These are phyloP conservation scores for Ceriops zippeliana DNA, from an alignment of 345 rosid genomes.

Conservation along the genomic window DNA sequence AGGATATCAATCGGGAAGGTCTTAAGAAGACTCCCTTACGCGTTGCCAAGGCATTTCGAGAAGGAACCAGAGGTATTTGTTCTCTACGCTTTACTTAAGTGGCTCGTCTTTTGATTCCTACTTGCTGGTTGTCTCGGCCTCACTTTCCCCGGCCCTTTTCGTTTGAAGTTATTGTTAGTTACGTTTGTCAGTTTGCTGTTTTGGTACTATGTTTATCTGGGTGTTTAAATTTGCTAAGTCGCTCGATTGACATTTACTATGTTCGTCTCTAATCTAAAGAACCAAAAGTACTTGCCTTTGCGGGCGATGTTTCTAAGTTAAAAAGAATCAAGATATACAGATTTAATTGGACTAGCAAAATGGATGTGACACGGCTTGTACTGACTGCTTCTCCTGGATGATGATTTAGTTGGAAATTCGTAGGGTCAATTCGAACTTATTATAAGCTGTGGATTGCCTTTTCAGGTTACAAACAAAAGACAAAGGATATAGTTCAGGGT, in stretches of 20 bases:
- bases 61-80: conserved; percentile 70
- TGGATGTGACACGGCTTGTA: neutral
- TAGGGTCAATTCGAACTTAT: conserved; percentile 1
- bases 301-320: too few relatives aligned
- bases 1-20: conserved; percentile 82
- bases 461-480: conserved; percentile 72
- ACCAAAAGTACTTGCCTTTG: too few relatives aligned
- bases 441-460: conserved; percentile 4
- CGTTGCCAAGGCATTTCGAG: conserved; percentile 86
- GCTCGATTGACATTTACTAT: too few relatives aligned
- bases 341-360: neutral
- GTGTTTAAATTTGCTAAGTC: too few relatives aligned
- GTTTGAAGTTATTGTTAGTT: too few relatives aligned
- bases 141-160: too few relatives aligned
- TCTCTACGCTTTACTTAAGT: neutral
- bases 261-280: too few relatives aligned
- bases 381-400: conserved; percentile 1
- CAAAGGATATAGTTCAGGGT: conserved; percentile 68
- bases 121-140: neutral
- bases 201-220: too few relatives aligned
- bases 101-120: neutral
- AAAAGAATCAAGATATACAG: neutral
- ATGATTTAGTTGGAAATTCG: neutral
- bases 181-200: too few relatives aligned
- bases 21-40: conserved; percentile 86